Conservation (phyloP, 768 basidiomycete genomes). For the Ramaria sp. region DNA sequence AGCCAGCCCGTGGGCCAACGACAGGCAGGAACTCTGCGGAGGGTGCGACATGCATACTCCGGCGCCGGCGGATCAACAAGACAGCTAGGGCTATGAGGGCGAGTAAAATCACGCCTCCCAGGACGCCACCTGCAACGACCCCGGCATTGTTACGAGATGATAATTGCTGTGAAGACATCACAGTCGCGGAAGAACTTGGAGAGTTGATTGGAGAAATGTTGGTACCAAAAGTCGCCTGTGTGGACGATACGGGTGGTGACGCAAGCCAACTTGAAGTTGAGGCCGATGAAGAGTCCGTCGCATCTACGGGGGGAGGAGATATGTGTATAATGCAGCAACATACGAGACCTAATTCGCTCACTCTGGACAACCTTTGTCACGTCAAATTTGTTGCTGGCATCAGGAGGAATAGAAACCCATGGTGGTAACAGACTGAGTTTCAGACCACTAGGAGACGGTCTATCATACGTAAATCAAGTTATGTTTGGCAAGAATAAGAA, state of each 20-base stretch:
- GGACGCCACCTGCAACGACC: constrained; percentile 41
- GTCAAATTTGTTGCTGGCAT: neutral
- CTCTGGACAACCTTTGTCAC: neutral
- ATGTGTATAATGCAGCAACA: neutral
- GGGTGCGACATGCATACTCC: constrained; percentile 39
- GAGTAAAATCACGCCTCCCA: constrained; percentile 37
- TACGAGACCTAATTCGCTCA: neutral
- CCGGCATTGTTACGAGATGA: constrained; percentile 22
- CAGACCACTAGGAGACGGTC: neutral
- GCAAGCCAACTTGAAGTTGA: neutral
- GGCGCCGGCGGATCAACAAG: constrained; percentile 28
- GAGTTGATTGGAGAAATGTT: neutral
- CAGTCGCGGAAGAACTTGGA: constrained; percentile 2
- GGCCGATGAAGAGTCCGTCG: neutral
- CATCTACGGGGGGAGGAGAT: neutral
- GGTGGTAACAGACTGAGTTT: neutral
- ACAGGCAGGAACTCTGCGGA: constrained; percentile 45
- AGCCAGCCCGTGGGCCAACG: neutral
- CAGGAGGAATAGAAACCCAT: neutral
- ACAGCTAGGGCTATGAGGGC: constrained; percentile 23
- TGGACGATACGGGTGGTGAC: neutral
- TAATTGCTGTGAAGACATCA: neutral
- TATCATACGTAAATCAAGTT: too few species aligned
- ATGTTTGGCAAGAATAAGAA: neutral
- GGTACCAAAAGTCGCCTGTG: neutral